Conservation (phyloP, 1,284 basidiomycete species). For the Gastroboletus turbinatus region DNA sequence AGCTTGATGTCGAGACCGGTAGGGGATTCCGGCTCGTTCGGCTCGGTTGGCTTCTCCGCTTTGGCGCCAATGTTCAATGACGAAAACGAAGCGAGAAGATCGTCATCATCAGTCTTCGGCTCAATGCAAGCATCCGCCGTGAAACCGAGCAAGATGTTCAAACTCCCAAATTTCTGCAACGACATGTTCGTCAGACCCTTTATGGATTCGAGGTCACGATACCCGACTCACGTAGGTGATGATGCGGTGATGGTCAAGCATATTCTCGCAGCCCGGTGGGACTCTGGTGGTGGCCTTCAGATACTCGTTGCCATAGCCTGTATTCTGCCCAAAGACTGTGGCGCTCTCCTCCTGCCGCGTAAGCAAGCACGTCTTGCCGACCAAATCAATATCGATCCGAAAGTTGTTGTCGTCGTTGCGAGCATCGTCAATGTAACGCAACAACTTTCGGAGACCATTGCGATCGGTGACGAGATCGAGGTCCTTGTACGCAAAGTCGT, state of each 20-base stretch:
- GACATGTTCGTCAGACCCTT: background rate
- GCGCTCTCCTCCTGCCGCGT: constrained; percentile 28
- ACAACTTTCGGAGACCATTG: constrained; percentile 38
- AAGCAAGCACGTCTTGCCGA: constrained; percentile 34
- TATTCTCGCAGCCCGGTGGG: constrained; percentile 32
- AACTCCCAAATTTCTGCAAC: constrained; percentile 32
- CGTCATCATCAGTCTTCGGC: constrained; percentile 17
- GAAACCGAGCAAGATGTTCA: constrained; percentile 35
- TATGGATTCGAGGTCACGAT: background rate
- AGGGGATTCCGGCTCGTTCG: background rate
- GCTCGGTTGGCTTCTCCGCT: background rate
- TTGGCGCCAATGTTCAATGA: constrained; percentile 23
- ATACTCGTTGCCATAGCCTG: constrained; percentile 38
- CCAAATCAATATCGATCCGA: constrained; percentile 38
- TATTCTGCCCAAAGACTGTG: constrained; percentile 1
- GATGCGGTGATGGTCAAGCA: constrained; percentile 38
- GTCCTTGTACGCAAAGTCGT: constrained; percentile 27
- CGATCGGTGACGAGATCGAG: constrained; percentile 39
- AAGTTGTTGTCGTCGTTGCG: constrained; percentile 25
- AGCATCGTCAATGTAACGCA: constrained; percentile 30
- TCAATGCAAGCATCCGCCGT: constrained; percentile 34
- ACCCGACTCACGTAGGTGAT: constrained; percentile 37
- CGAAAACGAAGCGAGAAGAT: constrained; percentile 30
- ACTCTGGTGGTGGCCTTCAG: constrained; percentile 29
- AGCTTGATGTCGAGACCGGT: constrained; percentile 16